Evolutionary conservation across 495 filamentous ascomycete genomes (phyloP).

Genomic region (Penicillium diatomitis): DNA sequence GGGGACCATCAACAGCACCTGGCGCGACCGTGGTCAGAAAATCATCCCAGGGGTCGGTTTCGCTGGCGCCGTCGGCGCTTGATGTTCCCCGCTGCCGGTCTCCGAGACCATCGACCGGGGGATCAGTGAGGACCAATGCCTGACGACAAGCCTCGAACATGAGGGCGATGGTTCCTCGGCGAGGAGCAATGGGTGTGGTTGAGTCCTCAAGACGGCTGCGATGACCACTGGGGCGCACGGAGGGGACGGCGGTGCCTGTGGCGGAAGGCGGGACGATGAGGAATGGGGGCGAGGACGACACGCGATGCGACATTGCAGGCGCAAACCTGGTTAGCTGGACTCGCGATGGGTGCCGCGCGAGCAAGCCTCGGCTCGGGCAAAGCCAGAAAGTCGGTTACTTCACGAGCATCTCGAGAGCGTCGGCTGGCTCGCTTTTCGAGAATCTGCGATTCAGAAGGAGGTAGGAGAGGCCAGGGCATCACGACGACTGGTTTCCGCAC

Average conservation of each 20-base stretch:
- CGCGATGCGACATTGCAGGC: conserved; percentile 32
- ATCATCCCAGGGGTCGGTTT: conserved; percentile 62
- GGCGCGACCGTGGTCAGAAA: conserved; percentile 71
- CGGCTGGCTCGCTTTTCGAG: conserved; percentile 21
- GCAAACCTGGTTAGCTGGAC: conserved; percentile 34
- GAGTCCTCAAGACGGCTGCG: conserved; percentile 7
- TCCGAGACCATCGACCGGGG: conserved; percentile 60
- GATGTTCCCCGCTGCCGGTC: conserved; percentile 76
- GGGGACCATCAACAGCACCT: conserved; percentile 46
- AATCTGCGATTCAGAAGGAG: conserved; percentile 15
- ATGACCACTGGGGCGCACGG: conserved; percentile 13
- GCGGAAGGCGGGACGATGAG: conserved; percentile 12
- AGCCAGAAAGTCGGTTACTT: conserved; percentile 18
- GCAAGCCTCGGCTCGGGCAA: conserved; percentile 9
- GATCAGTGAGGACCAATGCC: conserved; percentile 13
- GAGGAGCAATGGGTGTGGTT: background rate
- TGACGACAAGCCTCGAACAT: conserved; percentile 7
- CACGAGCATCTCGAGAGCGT: conserved; percentile 27
- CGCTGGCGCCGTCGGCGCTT: conserved; percentile 57
- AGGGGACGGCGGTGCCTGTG: conserved; percentile 13
- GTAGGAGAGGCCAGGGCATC: conserved; percentile 15
- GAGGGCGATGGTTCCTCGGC: too few relatives aligned
- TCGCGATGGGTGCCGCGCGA: background rate
- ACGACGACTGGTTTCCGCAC: conserved; percentile 23
- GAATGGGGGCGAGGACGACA: conserved; percentile 15